These are phyloP conservation scores for Rhododendron griersonianum DNA, from an alignment of 148 eudicot genomes.

Conservation along the genomic window DNA sequence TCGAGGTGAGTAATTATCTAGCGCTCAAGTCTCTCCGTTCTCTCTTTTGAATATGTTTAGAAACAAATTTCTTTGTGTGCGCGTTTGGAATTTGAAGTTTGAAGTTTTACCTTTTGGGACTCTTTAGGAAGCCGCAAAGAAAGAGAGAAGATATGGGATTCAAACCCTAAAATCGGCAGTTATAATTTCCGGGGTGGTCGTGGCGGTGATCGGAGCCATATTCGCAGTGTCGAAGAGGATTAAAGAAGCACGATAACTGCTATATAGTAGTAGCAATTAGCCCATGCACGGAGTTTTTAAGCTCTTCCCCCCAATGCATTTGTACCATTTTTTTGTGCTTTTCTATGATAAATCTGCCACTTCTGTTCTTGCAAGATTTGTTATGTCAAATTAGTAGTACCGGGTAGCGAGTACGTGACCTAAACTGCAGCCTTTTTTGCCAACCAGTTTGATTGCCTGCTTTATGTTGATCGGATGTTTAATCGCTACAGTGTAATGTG, in stretches of 20 bases:
- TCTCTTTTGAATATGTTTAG: background rate
- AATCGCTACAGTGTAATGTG: background rate
- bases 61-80: too few relatives aligned
- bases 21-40: background rate
- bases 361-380: background rate
- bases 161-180: conserved; percentile 5
- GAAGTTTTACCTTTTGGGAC: background rate
- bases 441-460: background rate
- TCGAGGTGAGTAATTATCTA: background rate
- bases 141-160: background rate
- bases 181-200: background rate
- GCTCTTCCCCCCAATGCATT: background rate
- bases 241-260: background rate
- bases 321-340: background rate
- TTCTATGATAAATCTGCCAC: background rate
- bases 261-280: background rate
- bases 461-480: too few relatives aligned
- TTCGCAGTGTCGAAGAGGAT: background rate
- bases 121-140: background rate
- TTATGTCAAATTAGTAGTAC: background rate
- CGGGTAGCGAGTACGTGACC: background rate
- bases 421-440: background rate
- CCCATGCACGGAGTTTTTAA: background rate
- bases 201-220: conserved; percentile 8
- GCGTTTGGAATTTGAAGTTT: background rate